Evolutionary conservation across 495 filamentous ascomycete species (phyloP).

Genomic region (Acidiella bohemica): DNA sequence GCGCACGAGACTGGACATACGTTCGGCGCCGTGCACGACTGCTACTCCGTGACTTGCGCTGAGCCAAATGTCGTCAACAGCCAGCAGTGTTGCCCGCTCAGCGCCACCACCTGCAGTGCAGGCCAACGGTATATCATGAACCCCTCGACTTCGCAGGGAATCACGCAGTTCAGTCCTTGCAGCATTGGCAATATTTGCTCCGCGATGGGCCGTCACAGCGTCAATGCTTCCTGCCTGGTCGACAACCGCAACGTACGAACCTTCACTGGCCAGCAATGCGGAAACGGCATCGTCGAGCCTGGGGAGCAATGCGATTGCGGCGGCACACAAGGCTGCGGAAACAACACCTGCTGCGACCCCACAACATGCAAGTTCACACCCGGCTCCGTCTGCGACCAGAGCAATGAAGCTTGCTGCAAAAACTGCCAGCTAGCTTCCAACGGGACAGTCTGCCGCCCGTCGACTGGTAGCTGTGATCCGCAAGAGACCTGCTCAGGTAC

Average conservation of each 20-base stretch:
- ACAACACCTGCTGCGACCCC: constrained; percentile 72
- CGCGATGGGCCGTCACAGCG: constrained; percentile 66
- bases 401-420: constrained; percentile 80
- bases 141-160: constrained; percentile 59
- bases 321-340: constrained; percentile 52
- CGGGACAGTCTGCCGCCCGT: constrained; percentile 62
- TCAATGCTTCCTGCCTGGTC: constrained; percentile 61
- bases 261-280: constrained; percentile 77
- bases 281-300: constrained; percentile 89
- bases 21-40: constrained; percentile 94
- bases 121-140: constrained; percentile 82
- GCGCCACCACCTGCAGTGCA: constrained; percentile 56
- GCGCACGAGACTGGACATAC: constrained; percentile 93
- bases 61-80: constrained; percentile 44
- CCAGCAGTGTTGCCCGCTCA: constrained; percentile 82
- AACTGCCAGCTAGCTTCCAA: constrained; percentile 58
- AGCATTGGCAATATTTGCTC: constrained; percentile 89
- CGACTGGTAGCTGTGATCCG: constrained; percentile 68
- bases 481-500: constrained; percentile 69
- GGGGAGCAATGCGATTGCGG: constrained; percentile 97
- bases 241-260: constrained; percentile 74
- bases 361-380: constrained; percentile 76
- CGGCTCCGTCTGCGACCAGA: constrained; percentile 69
- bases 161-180: constrained; percentile 73
- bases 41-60: constrained; percentile 51